Conservation (phyloP, 345 rosid genomes). For the Lumnitzera racemosa region DNA sequence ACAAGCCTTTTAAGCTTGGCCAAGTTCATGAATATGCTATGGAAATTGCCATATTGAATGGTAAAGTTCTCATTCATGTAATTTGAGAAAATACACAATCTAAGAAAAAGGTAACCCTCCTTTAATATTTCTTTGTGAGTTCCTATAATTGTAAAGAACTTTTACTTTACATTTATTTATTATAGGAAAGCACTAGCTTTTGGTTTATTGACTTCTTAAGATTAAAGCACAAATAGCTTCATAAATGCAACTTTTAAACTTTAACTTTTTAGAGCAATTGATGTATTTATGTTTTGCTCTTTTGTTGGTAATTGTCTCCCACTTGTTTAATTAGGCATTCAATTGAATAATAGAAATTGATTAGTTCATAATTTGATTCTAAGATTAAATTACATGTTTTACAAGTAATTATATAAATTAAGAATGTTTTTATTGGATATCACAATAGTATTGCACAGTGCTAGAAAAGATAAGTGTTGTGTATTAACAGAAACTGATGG, state of each 20-base stretch:
- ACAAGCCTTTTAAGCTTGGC: conserved; percentile 76
- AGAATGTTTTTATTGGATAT: too few species aligned
- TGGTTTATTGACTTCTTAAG: neutral
- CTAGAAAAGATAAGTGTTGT: too few species aligned
- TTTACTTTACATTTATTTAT: neutral
- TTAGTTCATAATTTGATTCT: too few species aligned
- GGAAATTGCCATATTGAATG: conserved; percentile 81
- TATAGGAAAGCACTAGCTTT: neutral
- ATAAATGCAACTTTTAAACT: neutral
- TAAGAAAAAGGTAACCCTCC: conserved; percentile 52
- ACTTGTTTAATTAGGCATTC: too few species aligned
- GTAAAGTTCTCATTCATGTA: conserved; percentile 71
- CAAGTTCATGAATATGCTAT: conserved; percentile 52
- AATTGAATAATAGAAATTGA: too few species aligned
- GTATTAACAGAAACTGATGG: neutral
- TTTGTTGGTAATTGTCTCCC: too few species aligned
- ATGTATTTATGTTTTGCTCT: too few species aligned
- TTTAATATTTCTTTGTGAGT: neutral
- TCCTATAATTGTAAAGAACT: neutral
- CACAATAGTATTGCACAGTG: too few species aligned
- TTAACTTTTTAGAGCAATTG: too few species aligned
- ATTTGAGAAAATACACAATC: conserved; percentile 78
- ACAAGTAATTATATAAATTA: too few species aligned
- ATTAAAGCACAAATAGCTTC: neutral
- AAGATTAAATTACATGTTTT: too few species aligned